A percentile compares a stretch with the other conserved stretches of the same genome.
phyloP scores from a whole-genome alignment of 169 alveolate genomes.

The Plasmodium coatneyi region DNA sequence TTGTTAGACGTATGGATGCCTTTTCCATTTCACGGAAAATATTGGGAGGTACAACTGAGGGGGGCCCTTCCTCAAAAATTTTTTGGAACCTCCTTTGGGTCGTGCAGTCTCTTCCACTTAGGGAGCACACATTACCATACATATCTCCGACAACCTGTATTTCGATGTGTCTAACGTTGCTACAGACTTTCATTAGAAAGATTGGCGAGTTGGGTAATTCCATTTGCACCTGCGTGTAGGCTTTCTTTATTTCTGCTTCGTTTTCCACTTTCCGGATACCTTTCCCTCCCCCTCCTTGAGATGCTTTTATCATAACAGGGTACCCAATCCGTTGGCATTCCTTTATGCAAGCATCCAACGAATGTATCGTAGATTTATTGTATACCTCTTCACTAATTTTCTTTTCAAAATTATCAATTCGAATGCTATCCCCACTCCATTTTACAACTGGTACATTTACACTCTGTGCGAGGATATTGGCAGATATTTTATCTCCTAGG shows the following conservation, averaged over 20 bases:
- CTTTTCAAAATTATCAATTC: constrained; percentile 31
- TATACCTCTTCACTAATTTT: constrained; percentile 53
- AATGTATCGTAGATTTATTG: constrained; percentile 76
- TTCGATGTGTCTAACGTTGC: constrained; percentile 91
- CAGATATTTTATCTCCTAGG: constrained; percentile 94
- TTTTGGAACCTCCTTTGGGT: constrained; percentile 94
- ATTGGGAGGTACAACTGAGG: constrained; percentile 85
- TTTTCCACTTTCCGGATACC: constrained; percentile 90
- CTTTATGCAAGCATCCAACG: constrained; percentile 86
- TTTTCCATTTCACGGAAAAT: constrained; percentile 90
- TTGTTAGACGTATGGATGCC: constrained; percentile 91
- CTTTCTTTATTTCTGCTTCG: constrained; percentile 78
- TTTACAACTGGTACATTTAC: constrained; percentile 93
- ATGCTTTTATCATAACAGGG: constrained; percentile 96
- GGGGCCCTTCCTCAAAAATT: constrained; percentile 94
- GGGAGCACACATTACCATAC: constrained; percentile 90
- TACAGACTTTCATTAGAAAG: constrained; percentile 85
- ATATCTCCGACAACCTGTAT: constrained; percentile 92
- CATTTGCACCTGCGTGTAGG: constrained; percentile 82
- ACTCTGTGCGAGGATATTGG: constrained; percentile 93
- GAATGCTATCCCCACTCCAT: constrained; percentile 91
- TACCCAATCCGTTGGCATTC: constrained; percentile 92
- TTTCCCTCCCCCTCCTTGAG: constrained; percentile 98
- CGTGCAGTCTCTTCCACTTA: constrained; percentile 94
- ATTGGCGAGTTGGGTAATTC: constrained; percentile 86